Base-by-base conservation (phyloP, 108 stramenopile genomes). In the Asterionellopsis glacialis region DNA sequence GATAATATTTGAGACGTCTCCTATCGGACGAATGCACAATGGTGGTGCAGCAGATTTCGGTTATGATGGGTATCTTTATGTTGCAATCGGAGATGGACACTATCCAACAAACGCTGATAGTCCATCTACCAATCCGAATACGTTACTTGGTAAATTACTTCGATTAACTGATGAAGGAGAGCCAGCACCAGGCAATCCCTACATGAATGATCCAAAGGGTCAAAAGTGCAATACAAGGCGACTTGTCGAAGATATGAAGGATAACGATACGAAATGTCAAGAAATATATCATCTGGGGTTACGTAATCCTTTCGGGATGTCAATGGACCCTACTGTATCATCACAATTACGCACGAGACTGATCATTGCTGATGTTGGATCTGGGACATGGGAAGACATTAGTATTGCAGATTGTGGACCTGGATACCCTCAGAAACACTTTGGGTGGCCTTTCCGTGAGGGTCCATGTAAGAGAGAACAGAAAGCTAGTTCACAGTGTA, bases 21-120 rank as follows among this genome's bases (percentile, higher is more conserved):
- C 57, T 14, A 16, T 73, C 23, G 15, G 7, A 43, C 21, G 14
- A 25, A 63, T 25, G 45, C 48, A 15, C 72, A 73, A 73, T 26
- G 65, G 39, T 22, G 66, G 65, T 26, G 56, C 62, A 41, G 62
- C 67, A 28, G 47, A 33, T 25, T 67, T 67, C 39, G 72, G 72
- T 23, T 63, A 62, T 16, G 72, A 73, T 56, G 72, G 72, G 12
- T 51, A 63, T 33, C 44, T 73, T 19, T 73, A 67, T 39, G 59
- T 68, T 12, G 55, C 66, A 11, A 48, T 63, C 28, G 68, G 68
- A 1, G 60, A 69, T 55, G 68, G 68, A 1, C 61, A 61, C 1
- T 15, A 26, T 54, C 52, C 9, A 22, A 24, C 19, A 4, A 15
- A 15, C 5, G 52, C 52, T 54, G 52, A 22, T 27, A 25, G 43